Evolutionary conservation across 2,329 filamentous ascomycete genomes (phyloP), one percentile per base, ranked within the genome.

Genomic region (Pseudocercospora macadamiae): DNA sequence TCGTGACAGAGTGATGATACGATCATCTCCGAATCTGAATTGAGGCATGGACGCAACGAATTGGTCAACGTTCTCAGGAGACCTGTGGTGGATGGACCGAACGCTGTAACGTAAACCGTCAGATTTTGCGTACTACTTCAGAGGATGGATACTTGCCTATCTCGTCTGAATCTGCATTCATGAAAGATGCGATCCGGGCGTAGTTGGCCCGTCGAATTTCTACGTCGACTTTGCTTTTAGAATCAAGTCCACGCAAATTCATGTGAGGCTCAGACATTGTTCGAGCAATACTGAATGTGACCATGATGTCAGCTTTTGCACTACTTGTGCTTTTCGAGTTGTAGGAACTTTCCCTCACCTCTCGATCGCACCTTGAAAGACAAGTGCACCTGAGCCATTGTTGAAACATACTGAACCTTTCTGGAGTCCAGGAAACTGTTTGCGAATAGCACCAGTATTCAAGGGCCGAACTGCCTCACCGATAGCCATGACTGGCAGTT

Each of bases 211-310:
- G 16, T 10, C 52, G 52, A 19, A 18, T 25, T n/a, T 54, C 25
- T 25, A 54, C 39, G 25, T 54, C 52, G 39, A 45, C 23, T 44
- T 32, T 47, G 52, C 52, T 54, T 26, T 44, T 54, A 7, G 52
- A 44, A 18, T 54, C 52, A 3, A 54, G 36, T 4, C 37, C 37
- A 16, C 52, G 52, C 23, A 54, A 25, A 23, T 54, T 54, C 52
- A 54, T 54, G 25, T 54, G 52, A 23, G 52, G 52, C 5, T 44
- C 26, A 45, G 52, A 54, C 52, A 54, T 45, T 10, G 37, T 45
- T 21, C 37, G 52, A 44, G 26, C 37, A 21, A 54, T 54, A 26
- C 52, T 54, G 52, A n/a, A n/a, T 2, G n/a, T 16, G 4, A 4
- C 16, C 18, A 12, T 10, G 21, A 8, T 21, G 39, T 19, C 18